Base-by-base conservation (phyloP, 2,329 filamentous ascomycete species). In the Scortechinia acanthostroma region DNA sequence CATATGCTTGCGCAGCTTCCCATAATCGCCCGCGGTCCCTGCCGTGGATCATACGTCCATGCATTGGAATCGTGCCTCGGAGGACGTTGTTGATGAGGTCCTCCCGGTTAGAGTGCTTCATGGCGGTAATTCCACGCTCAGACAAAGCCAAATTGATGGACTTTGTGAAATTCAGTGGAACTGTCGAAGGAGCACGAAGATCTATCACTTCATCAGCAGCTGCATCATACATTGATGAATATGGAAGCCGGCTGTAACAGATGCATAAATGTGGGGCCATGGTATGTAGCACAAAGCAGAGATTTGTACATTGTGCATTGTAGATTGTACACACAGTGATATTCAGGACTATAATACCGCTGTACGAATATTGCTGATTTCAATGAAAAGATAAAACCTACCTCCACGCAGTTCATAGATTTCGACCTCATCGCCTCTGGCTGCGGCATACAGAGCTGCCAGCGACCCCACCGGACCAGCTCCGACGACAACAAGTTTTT, bases 141-240 rank as follows among this genome's bases (percentile, higher is more conserved):
- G 93, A 97, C 1, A 98, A 73, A 19, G 93, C 91, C 46, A 98
- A 69, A 59, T 98, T 98, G 70, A 98, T 98, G n/a, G 93, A 97
- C 62, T 90, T 95, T 49, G 91, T 95, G 59, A 96, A 96, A 64
- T 96, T 96, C 49, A 97, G 73, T 2, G 91, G 91, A 22, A 83
- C 81, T 1, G 88, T 95, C 2, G 80, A 76, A 2, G 86, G 83
- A 60, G 94, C 83, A 33, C 93, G 83, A 43, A 97, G 81, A 68
- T 98, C 93, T 97, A 47, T 40, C 19, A 23, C 49, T 56, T 15
- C 28, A 23, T 14, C 13, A 40, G 14, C 33, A 43, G 20, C 25
- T 15, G 22, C 33, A 51, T 15, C 25, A 30, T 30, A 30, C 25
- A 30, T 45, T 25, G 20, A 21, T 22, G 30, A 17, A n/a, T 42